A percentile compares a stretch with the other conserved stretches of the same genome.
phyloP scores from a whole-genome alignment of 1,139 yeast species.

The Scheffersomyces lignicola region DNA sequence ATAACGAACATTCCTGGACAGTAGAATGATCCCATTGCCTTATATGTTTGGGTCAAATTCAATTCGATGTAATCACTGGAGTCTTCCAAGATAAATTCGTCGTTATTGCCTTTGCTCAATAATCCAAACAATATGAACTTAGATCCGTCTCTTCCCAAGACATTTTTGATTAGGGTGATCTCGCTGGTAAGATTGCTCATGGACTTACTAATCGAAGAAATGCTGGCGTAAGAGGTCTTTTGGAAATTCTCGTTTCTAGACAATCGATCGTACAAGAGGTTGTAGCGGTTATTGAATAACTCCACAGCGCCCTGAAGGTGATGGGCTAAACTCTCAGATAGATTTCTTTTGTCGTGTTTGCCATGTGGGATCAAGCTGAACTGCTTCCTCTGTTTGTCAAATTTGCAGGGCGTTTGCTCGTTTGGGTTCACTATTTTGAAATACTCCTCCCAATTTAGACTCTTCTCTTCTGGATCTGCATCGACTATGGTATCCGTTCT shows the following conservation, averaged over 20 bases:
- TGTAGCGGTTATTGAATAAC: conserved; percentile 47
- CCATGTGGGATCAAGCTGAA: conserved; percentile 39
- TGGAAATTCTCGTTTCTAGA: conserved; percentile 76
- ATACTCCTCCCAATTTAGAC: conserved; percentile 69
- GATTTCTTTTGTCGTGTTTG: conserved; percentile 12
- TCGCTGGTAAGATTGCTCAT: conserved; percentile 39
- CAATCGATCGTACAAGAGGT: conserved; percentile 65
- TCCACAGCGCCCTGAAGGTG: conserved; percentile 24
- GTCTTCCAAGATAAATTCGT: conserved; percentile 78
- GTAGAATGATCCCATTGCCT: conserved; percentile 68
- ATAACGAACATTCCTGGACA: conserved; percentile 78
- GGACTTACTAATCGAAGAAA: conserved; percentile 34
- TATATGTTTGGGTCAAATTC: conserved; percentile 63
- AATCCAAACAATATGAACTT: conserved; percentile 80
- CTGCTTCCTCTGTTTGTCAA: conserved; percentile 66
- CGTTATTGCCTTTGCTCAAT: conserved; percentile 61
- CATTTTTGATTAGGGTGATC: conserved; percentile 75
- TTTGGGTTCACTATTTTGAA: conserved; percentile 66
- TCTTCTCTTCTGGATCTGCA: conserved; percentile 17
- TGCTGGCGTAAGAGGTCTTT: conserved; percentile 43
- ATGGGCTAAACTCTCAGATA: conserved; percentile 15
- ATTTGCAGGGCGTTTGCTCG: conserved; percentile 64
- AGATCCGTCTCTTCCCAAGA: conserved; percentile 80
- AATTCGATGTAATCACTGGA: conserved; percentile 75
- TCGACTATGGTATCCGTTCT: conserved; percentile 37